These are phyloP conservation scores for Macaranga tanarius DNA, from an alignment of 441 rosid species.

Conservation along the genomic window DNA sequence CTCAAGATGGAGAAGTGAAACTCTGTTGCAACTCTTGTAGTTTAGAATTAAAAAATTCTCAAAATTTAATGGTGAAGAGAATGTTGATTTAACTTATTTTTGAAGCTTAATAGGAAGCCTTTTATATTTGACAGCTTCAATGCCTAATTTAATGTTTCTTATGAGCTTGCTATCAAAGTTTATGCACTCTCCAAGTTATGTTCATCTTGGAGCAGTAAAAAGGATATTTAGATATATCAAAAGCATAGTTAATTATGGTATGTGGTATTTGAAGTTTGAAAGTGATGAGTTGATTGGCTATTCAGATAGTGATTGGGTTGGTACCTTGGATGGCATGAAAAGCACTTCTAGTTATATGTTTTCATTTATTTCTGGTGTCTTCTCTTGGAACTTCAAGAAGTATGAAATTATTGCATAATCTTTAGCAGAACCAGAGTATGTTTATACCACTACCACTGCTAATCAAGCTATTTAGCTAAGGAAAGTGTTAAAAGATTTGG, in stretches of 20 bases:
- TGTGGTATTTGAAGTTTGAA: background rate
- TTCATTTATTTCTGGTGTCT: background rate
- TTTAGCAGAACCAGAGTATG: background rate
- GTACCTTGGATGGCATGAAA: background rate
- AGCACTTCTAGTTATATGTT: background rate
- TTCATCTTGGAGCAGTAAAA: background rate
- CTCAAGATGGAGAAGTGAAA: background rate
- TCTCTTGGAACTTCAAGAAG: background rate
- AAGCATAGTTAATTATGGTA: background rate
- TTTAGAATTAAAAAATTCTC: background rate
- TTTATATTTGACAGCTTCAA: too few relatives aligned
- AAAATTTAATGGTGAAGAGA: too few relatives aligned
- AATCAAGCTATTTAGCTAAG: background rate
- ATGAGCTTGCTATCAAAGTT: background rate
- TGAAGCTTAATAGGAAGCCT: too few relatives aligned
- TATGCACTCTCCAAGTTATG: too few relatives aligned
- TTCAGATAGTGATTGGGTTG: background rate
- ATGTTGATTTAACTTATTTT: too few relatives aligned
- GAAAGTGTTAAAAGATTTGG: background rate
- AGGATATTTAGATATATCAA: too few relatives aligned
- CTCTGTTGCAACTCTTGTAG: background rate
- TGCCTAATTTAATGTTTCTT: too few relatives aligned
- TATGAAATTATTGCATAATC: background rate
- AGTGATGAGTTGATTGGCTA: background rate
- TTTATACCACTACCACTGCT: background rate